Conservation (phyloP, 352 stramenopile genomes). For the Phytophthora quininea region DNA sequence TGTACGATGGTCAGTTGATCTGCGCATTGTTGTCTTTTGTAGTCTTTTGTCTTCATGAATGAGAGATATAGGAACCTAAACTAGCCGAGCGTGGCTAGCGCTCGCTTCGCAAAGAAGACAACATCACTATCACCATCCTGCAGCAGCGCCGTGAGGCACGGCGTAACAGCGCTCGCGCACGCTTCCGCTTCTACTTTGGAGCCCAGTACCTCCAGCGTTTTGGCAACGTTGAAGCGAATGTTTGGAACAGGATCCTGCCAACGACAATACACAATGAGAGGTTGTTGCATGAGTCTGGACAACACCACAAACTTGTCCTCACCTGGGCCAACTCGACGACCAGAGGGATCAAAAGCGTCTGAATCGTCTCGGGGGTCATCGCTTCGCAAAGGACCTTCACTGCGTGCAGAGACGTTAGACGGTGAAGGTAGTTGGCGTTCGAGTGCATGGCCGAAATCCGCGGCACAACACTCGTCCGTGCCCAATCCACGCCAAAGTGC, state of each 20-base stretch:
- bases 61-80: conserved; percentile 41
- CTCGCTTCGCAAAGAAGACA: conserved; percentile 92
- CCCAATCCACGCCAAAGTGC: conserved; percentile 97
- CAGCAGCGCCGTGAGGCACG: conserved; percentile 85
- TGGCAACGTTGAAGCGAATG: conserved; percentile 99
- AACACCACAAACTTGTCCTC: conserved; percentile 1
- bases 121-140: conserved; percentile 95
- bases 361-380: conserved; percentile 76
- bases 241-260: conserved; percentile 94
- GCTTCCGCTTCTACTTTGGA: conserved; percentile 67
- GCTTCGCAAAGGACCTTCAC: conserved; percentile 85
- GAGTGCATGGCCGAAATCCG: conserved; percentile 93
- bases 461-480: conserved; percentile 93
- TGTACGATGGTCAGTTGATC: conserved; percentile 40
- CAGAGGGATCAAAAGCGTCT: conserved; percentile 91
- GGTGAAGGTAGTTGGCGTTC: conserved; percentile 94
- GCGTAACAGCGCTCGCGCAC: conserved; percentile 78
- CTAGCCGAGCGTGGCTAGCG: conserved; percentile 67
- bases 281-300: no score
- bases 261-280: conserved; percentile 7
- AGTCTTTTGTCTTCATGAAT: conserved; percentile 18
- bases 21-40: conserved; percentile 8
- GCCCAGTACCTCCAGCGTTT: conserved; percentile 92
- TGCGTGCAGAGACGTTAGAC: conserved; percentile 92
- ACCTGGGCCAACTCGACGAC: conserved; percentile 93